Evolutionary conservation across 2,329 filamentous ascomycete genomes (phyloP), one percentile per base, ranked within the genome.

Genomic region (Xylaria sp.): DNA sequence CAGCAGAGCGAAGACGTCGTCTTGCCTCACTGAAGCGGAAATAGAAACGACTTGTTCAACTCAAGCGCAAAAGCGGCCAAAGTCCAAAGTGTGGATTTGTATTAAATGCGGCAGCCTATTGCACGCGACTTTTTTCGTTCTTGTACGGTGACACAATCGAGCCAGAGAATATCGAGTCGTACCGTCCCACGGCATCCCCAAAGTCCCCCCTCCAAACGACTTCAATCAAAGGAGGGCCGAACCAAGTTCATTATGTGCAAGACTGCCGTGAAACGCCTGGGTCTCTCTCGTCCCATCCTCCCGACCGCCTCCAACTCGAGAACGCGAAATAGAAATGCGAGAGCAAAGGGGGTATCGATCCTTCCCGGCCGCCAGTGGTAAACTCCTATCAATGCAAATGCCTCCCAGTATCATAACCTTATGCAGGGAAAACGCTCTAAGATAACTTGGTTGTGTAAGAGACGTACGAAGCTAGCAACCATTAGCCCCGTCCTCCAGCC

Each of bases 321-420:
- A 23, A 19, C 11, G 15, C 15, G 43, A n/a, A 58, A 40, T n/a
- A 59, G 33, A 55, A 56, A 31, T 37, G 17, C 31, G 35, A 54
- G 38, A 37, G 29, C 19, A 52, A 59, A 60, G 53, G 17, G 62
- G 62, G 62, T 65, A 65, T 65, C 55, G 31, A 49, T 65, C 47
- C 62, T 44, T 51, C 37, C 59, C 29, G 27, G 23, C 37, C 46
- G n/a, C 46, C 29, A 11, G 62, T 56, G 38, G 52, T 41, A 51
- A 65, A 65, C 59, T 59, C 62, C 59, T 57, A 44, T 37, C 55
- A 43, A 65, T 65, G 59, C 62, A 65, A 43, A 59, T 62, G 40
- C 52, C 31, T 27, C 49, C 19, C 40, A 31, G 46, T 58, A 33
- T 31, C 54, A 23, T 56, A 29, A 41, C 54, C 29, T 61, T 64